phyloP scores from a whole-genome alignment of 257 asterid genomes.

The Henckelia pumila region DNA sequence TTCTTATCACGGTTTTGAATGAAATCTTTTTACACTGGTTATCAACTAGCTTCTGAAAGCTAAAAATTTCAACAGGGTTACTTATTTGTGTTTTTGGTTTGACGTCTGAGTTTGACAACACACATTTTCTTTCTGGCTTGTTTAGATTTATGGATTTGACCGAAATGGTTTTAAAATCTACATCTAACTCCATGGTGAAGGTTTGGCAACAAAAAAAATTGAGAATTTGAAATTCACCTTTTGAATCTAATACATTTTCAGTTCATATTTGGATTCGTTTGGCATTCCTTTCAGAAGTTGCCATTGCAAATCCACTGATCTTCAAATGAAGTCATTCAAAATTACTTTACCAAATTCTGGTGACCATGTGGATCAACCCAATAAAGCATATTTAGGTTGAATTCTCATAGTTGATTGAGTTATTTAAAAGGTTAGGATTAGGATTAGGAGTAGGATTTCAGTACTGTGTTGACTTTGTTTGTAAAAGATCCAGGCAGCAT shows the following conservation, averaged over 20 bases:
- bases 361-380: neutral
- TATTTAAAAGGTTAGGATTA: neutral
- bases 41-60: neutral
- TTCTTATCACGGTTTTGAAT: neutral
- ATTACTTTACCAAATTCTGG: neutral
- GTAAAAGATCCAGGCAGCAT: neutral
- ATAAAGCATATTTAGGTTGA: neutral
- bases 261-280: neutral
- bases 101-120: neutral
- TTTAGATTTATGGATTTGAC: neutral
- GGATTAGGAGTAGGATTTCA: no score
- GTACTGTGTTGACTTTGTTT: slow-evolving; percentile 5
- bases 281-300: neutral
- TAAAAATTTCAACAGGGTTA: neutral
- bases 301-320: neutral
- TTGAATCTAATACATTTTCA: no score
- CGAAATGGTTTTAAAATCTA: neutral
- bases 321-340: neutral
- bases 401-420: neutral
- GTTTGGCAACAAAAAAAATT: neutral
- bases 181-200: neutral
- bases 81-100: neutral
- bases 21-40: neutral
- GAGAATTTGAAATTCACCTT: neutral
- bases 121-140: neutral